These are phyloP conservation scores for Boletus barrowsii DNA, from an alignment of 768 basidiomycete genomes.

Conservation along the genomic window DNA sequence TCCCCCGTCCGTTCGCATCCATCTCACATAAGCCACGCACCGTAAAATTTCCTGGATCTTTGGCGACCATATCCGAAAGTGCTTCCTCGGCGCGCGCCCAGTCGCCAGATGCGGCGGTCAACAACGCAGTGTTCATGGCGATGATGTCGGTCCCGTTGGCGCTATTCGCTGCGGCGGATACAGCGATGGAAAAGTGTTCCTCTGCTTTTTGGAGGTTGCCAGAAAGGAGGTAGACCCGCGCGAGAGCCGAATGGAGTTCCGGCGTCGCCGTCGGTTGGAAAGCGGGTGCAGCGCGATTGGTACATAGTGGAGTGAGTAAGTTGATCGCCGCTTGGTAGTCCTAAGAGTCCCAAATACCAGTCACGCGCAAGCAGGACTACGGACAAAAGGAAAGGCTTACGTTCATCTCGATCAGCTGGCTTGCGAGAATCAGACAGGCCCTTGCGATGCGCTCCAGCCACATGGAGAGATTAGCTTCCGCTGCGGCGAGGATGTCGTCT, in stretches of 20 bases:
- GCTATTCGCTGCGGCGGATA: conserved; percentile 43
- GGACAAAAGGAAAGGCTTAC: conserved; percentile 33
- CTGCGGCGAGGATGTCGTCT: conserved; percentile 23
- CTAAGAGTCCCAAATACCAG: conserved; percentile 32
- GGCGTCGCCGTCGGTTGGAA: conserved; percentile 37
- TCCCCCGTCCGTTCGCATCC: too few relatives aligned
- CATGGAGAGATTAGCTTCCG: conserved; percentile 50
- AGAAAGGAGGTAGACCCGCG: conserved; percentile 69
- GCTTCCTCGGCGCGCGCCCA: conserved; percentile 53
- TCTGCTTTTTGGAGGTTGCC: conserved; percentile 62
- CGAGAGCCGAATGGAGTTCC: conserved; percentile 65
- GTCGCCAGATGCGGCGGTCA: conserved; percentile 67
- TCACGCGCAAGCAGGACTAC: background rate
- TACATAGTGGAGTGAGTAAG: conserved; percentile 66
- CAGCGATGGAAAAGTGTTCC: conserved; percentile 46
- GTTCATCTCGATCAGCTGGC: conserved; percentile 84
- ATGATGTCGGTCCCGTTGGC: conserved; percentile 43
- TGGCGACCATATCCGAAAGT: conserved; percentile 43
- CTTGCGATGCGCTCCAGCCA: conserved; percentile 81
- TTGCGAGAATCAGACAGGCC: conserved; percentile 74
- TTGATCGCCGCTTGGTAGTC: conserved; percentile 67
- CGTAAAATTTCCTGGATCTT: conserved; percentile 59
- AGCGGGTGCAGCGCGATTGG: conserved; percentile 27
- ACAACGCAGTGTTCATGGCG: conserved; percentile 62
- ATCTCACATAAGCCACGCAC: conserved; percentile 30